These are phyloP conservation scores for Didymella keratinophila DNA, from an alignment of 2,329 filamentous ascomycete genomes.

Conservation along the genomic window DNA sequence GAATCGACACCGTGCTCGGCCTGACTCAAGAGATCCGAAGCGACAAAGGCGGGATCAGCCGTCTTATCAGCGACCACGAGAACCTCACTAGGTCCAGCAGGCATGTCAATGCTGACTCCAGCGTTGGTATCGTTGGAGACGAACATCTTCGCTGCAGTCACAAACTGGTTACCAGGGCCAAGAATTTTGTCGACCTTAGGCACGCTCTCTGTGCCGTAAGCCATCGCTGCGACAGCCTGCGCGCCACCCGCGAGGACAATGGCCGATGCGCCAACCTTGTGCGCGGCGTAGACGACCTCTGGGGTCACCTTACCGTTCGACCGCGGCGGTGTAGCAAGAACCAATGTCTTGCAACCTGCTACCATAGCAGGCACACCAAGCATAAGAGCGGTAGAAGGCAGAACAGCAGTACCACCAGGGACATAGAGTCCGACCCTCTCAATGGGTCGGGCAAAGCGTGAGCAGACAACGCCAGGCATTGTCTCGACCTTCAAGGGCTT, in stretches of 20 bases:
- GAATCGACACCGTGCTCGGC: slow-evolving; percentile 97
- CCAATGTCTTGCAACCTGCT: slow-evolving; percentile 93
- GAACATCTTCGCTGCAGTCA: slow-evolving; percentile 98
- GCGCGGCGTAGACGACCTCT: slow-evolving; percentile 95
- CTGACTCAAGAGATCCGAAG: slow-evolving; percentile 91
- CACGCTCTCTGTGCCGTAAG: slow-evolving; percentile 93
- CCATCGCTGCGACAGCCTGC: slow-evolving; percentile 94
- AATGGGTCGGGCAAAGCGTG: slow-evolving; percentile 89
- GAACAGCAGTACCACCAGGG: slow-evolving; percentile 93
- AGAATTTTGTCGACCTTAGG: slow-evolving; percentile 99
- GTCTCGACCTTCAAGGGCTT: slow-evolving; percentile 88
- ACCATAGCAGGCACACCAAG: slow-evolving; percentile 97
- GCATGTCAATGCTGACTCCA: slow-evolving; percentile 97
- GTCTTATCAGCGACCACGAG: slow-evolving; percentile 91
- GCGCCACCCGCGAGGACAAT: slow-evolving; percentile 96
- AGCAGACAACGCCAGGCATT: slow-evolving; percentile 96
- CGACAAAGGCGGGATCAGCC: slow-evolving; percentile 92
- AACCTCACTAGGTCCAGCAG: slow-evolving; percentile 93
- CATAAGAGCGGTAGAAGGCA: slow-evolving; percentile 97
- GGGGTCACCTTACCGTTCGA: slow-evolving; percentile 90
- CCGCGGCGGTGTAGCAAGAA: slow-evolving; percentile 89
- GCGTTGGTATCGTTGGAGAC: slow-evolving; percentile 97
- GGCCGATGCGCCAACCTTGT: slow-evolving; percentile 94
- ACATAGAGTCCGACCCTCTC: slow-evolving; percentile 97
- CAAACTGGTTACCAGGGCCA: slow-evolving; percentile 96